Evolutionary conservation across 129 eudicot genomes (phyloP), one percentile per base, ranked within the genome.

Genomic region (Ambrosia trifida): DNA sequence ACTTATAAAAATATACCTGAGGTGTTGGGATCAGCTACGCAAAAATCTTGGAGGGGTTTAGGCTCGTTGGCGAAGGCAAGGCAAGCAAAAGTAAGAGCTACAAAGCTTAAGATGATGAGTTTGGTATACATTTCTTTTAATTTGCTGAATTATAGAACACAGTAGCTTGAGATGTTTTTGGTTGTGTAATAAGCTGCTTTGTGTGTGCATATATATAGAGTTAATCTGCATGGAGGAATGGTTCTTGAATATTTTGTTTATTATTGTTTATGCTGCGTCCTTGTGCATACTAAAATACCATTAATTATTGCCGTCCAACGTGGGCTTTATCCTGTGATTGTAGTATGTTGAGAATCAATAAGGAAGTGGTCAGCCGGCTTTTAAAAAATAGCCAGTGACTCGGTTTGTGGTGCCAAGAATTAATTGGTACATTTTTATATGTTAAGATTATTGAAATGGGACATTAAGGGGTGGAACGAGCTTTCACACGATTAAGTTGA

Each of bases 41-140:
- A 81, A 49, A 81, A 81, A 43, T 81, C 85, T 72, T 81, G 85
- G 46, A 81, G 78, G 6, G 85, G 76, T 11, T 54, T 5, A 36
- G 85, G 85, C 45, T 81, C 85, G 47, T 24, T 45, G 43, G 85
- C 85, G 12, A 46, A 47, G 13, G 75, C 76, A 17, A 76, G 40
- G 45, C 45, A 60, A 66, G 44, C 28, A 52, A 69, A 69, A 61
- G 76, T 20, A 9, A 77, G 53, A 12, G 53, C 53, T 47, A 47
- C n/a, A 47, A 47, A 4, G 53, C 53, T 47, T 5, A 47, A 47
- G n/a, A 47, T 3, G 53, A 57, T 68, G 54, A 60, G 47, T 46
- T 75, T 75, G 75, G 58, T 68, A 3, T 54, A 32, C 80, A 76
- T 76, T 9, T 33, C 3, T 30, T 75, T 20, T 33, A 46, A 38